Conservation (phyloP, 108 stramenopile species). For the Asterionellopsis glacialis region DNA sequence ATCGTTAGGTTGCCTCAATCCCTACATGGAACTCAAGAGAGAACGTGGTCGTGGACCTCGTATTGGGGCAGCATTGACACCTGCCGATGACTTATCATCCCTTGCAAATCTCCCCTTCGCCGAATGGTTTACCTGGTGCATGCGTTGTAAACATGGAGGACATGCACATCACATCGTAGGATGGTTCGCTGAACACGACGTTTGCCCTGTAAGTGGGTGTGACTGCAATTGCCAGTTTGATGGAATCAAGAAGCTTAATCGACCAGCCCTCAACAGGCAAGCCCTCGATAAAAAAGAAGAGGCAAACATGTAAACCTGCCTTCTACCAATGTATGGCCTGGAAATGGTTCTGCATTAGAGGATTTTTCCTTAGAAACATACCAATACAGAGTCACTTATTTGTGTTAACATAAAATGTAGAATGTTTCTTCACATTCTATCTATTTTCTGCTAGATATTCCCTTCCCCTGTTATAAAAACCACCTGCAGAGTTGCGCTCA, state of each 20-base stretch:
- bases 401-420: too few relatives aligned
- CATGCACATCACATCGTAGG: constrained; percentile 81
- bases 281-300: too few relatives aligned
- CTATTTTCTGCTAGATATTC: too few relatives aligned
- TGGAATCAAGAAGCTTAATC: constrained; percentile 55
- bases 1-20: constrained; percentile 77
- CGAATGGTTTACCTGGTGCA: constrained; percentile 92
- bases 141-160: constrained; percentile 82
- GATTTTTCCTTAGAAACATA: too few relatives aligned
- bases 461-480: too few relatives aligned
- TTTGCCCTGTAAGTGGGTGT: constrained; percentile 85
- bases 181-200: constrained; percentile 81
- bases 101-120: constrained; percentile 68
- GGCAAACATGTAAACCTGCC: too few relatives aligned
- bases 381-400: too few relatives aligned
- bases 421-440: too few relatives aligned
- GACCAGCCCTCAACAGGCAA: constrained; percentile 1
- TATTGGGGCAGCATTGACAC: constrained; percentile 11
- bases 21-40: constrained; percentile 77
- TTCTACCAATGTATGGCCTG: too few relatives aligned
- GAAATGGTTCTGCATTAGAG: too few relatives aligned
- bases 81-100: constrained; percentile 16
- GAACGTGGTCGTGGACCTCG: constrained; percentile 24
- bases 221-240: constrained; percentile 86
- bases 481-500: too few relatives aligned